Base-by-base conservation (phyloP, 2,329 filamentous ascomycete genomes). In the Aureobasidium sp. region DNA sequence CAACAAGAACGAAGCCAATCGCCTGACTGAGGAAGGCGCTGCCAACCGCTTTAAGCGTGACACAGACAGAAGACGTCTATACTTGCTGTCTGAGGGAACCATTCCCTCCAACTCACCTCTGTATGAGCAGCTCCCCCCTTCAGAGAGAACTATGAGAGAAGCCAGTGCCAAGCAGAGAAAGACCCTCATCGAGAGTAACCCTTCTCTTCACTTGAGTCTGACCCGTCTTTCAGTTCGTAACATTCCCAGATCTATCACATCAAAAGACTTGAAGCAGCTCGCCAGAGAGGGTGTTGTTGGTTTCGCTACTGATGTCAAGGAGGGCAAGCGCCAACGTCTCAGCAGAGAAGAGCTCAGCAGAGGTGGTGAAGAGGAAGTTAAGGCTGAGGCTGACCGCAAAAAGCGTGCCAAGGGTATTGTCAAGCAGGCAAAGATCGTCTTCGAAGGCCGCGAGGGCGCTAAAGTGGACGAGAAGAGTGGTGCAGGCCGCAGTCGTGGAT, bases 141-240 rank as follows among this genome's bases (percentile, higher is more conserved):
- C 88, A 0, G 94, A 99, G 72, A 77, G 94, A 66, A 88, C 89
- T 69, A 89, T 97, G 84, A 85, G 94, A 65, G 91, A 97, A 71
- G 85, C 91, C 61, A 96, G 91, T 69, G 84, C 85, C 32, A 89
- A 87, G 68, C 93, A 97, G 76, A 87, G 94, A 55, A 92, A 94
- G 77, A 89, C 88, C 68, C 83, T 97, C 63, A 91, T 99, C 68
- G 89, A 97, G 77, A 86, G 83, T 73, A 99, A 99, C 73, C 93
- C 94, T 0, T 88, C 86, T 53, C 80, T 99, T 37, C 90, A 97
- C 74, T 76, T 99, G 59, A 94, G 89, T 73, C 80, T 99, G 57
- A 96, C 91, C 8, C 89, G 94, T 69, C 84, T 99, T 36, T 93
- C 93, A 1, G 79, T 99, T 61, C 90, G 94, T 67, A 99, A 99